Percentiles rank a stretch among this genome's conserved stretches.
Evolutionary conservation across 2,329 filamentous ascomycete species (phyloP).

Genomic region (Macrophomina pseudophaseolina): DNA sequence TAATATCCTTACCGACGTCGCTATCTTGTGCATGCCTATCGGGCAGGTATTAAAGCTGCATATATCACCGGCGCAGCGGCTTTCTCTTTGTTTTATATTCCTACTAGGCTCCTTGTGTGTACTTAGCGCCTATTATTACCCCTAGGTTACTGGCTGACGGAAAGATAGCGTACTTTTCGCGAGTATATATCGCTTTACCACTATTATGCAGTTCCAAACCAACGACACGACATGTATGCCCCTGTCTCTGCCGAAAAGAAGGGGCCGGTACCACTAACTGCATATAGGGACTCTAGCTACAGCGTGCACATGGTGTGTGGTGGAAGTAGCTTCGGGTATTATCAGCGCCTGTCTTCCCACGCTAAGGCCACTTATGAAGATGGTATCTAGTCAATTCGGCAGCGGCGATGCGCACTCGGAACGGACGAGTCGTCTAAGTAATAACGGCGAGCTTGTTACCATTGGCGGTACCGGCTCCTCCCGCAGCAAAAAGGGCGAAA

Average conservation of each 20-base stretch:
- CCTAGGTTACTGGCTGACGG: conserved; percentile 6
- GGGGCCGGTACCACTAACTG: neutral
- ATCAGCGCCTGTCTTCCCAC: conserved; percentile 31
- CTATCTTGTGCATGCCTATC: conserved; percentile 56
- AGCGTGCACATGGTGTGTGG: conserved; percentile 30
- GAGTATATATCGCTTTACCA: conserved; percentile 30
- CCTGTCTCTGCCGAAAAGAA: neutral
- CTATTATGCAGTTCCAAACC: conserved; percentile 29
- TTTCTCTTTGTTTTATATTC: conserved; percentile 53
- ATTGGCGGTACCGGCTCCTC: conserved; percentile 15
- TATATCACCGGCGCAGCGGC: conserved; percentile 49
- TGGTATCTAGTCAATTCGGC: conserved; percentile 28
- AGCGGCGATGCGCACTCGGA: neutral
- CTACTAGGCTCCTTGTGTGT: conserved; percentile 52
- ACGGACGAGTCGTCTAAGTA: neutral
- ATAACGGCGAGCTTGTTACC: conserved; percentile 20
- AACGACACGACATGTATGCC: conserved; percentile 28
- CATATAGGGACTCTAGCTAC: conserved; percentile 26
- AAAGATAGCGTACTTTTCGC: conserved; percentile 33
- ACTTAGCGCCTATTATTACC: neutral
- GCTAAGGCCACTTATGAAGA: conserved; percentile 29
- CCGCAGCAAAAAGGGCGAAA: conserved; percentile 21
- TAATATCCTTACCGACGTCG: conserved; percentile 54
- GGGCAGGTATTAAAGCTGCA: conserved; percentile 54
- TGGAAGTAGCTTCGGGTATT: conserved; percentile 30